Evolutionary conservation across 768 basidiomycete genomes (phyloP), one percentile per base, ranked within the genome.

Genomic region (Pisolithus tinctorius): DNA sequence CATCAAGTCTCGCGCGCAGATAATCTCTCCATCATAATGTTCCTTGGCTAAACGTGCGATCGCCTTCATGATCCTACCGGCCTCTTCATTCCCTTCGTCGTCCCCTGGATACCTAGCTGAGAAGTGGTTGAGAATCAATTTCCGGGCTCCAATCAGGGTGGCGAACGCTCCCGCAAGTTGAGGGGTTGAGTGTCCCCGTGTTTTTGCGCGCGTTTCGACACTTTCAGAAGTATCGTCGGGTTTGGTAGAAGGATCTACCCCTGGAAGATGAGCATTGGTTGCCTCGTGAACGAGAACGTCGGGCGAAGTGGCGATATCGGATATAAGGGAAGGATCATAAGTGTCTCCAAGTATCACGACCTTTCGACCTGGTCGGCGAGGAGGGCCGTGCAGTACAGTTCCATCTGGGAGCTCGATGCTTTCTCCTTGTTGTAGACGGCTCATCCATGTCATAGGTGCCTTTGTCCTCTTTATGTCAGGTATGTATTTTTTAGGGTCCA

Each of bases 91-190:
- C 0, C 70, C 63, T 54, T 82, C 71, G 45, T 83, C 79, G 56
- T 85, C 75, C 6, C 86, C 86, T 0, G 84, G 73, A 63, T 91
- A 94, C 57, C 86, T 78, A 26, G 88, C 70, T 47, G 89, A 91
- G 63, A 95, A 89, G 65, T 95, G 92, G 61, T 93, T 94, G 45
- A 96, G 69, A 38, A 88, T 69, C 17, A 95, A 73, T 50, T 68
- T 75, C 52, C 69, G 71, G 25, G 90, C 87, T 5, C 74, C 61
- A 38, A 89, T 79, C 8, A 66, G 69, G 62, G 75, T 81, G 4
- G 87, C 93, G 62, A 94, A 94, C 11, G 72, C 72, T 10, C 84
- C 93, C 7, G 91, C 93, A 83, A 93, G 88, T 60, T 90, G 88
- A 1, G 93, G 91, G 11, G 93, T 96, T 4, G 89, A 92, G 66